Evolutionary conservation across 805 yeast species (phyloP), one percentile per base, ranked within the genome.

Genomic region (Kluyveromyces siamensis): DNA sequence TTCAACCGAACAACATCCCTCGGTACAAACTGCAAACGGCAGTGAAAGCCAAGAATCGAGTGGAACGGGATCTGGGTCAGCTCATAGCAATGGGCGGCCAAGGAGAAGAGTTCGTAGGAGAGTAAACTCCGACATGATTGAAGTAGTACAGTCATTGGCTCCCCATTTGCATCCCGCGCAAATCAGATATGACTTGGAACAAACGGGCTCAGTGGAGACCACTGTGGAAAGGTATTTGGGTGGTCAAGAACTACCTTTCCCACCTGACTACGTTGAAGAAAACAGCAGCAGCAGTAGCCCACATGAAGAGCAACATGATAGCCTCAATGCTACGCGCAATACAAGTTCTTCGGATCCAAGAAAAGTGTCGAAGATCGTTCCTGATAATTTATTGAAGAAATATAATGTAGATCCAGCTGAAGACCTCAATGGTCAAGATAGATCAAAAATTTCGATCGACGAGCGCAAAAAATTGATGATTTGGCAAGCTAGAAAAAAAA

Each of bases 71-170:
- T 41, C 46, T 42, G 48, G 50, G 47, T 50, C 53, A 41, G 47
- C 52, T 40, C 41, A 47, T 42, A 39, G n/a, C 21, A 17, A 46
- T 37, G 36, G 46, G 16, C 40, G 40, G 39, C 45, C 50, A 50
- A 55, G 48, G 37, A 48, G 52, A 50, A 44, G 53, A 41, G 48
- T 49, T 41, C 69, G 74, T 43, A 74, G 86, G 49, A 69, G 63
- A 13, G 81, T 84, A 19, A 80, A 83, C 2, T 72, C 71, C 6
- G 78, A 77, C 49, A 91, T 91, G 98, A 73, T 91, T 41, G 93
- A 84, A 53, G 82, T 86, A 0, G 96, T 91, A 2, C 85, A 81
- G 56, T 80, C 88, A 40, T 72, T 91, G 48, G 96, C 89, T 0
- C 96, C 97, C 4, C 72, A 72, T 18, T 68, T 87, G 33, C 72